A percentile compares a stretch with the other conserved stretches of the same genome.
Conservation (phyloP, 305 asterid species). For the Fraxinus platypoda region DNA sequence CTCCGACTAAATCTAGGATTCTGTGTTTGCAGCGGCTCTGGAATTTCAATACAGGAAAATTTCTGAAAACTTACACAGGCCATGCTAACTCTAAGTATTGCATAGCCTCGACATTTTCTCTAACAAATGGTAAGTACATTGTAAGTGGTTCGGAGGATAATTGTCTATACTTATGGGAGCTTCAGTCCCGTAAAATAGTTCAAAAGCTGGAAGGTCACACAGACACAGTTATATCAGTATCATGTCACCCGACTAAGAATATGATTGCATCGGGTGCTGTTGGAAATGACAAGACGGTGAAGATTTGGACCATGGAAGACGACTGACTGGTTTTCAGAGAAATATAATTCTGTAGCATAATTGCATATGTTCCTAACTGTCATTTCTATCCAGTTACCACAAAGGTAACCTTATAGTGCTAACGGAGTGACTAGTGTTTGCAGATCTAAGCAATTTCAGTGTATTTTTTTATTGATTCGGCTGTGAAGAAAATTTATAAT, state of each 20-base stretch:
- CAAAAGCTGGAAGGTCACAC: constrained; percentile 97
- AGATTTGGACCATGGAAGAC: constrained; percentile 77
- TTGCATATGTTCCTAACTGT: neutral
- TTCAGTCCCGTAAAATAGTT: constrained; percentile 79
- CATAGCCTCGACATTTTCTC: constrained; percentile 74
- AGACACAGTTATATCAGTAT: constrained; percentile 69
- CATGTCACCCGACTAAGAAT: constrained; percentile 76
- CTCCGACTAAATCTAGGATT: constrained; percentile 10
- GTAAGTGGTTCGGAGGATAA: constrained; percentile 96
- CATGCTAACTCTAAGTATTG: constrained; percentile 83
- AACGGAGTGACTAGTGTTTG: neutral
- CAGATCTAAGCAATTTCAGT: neutral
- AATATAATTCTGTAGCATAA: constrained; percentile 7
- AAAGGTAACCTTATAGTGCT: neutral
- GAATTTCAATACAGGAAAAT: constrained; percentile 83
- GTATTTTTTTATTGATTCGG: neutral
- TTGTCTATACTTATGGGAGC: constrained; percentile 83
- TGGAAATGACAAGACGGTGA: constrained; percentile 75
- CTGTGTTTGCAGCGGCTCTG: constrained; percentile 78
- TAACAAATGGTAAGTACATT: constrained; percentile 86
- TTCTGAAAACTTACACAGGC: constrained; percentile 82
- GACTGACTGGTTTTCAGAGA: constrained; percentile 29
- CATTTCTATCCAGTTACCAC: neutral
- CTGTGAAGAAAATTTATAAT: neutral
- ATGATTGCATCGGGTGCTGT: constrained; percentile 89